Evolutionary conservation across 2,329 filamentous ascomycete genomes (phyloP).

Genomic region (Tolypocladium cylindrosporum): DNA sequence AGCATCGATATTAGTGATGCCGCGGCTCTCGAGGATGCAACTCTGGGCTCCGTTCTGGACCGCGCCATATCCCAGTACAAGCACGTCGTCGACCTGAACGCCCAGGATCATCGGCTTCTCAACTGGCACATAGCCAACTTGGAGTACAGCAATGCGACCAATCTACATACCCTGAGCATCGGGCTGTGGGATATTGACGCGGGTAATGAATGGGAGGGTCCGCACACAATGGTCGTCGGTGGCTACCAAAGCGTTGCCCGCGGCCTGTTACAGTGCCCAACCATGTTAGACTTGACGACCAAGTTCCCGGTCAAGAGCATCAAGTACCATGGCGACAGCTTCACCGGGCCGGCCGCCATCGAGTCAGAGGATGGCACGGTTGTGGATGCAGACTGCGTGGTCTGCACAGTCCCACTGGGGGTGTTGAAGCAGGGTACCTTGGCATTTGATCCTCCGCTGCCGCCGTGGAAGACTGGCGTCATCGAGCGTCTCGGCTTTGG

Average conservation of each 20-base stretch:
- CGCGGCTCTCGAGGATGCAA: conserved; percentile 55
- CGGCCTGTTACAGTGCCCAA: conserved; percentile 70
- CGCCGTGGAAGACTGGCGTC: conserved; percentile 71
- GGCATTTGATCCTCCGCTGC: conserved; percentile 83
- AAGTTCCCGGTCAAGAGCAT: conserved; percentile 65
- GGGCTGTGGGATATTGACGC: conserved; percentile 94
- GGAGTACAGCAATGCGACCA: conserved; percentile 93
- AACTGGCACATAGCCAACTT: conserved; percentile 99
- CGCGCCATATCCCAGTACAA: conserved; percentile 85
- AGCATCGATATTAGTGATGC: conserved; percentile 63
- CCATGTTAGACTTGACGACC: conserved; percentile 66
- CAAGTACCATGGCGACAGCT: conserved; percentile 43
- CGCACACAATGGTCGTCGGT: conserved; percentile 85
- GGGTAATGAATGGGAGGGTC: conserved; percentile 93
- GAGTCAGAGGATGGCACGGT: conserved; percentile 68
- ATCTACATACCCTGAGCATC: conserved; percentile 77
- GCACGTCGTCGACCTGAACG: conserved; percentile 67
- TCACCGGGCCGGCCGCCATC: conserved; percentile 44
- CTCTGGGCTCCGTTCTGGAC: conserved; percentile 84
- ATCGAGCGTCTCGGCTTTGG: conserved; percentile 85
- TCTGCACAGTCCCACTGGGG: conserved; percentile 82
- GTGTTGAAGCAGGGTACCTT: conserved; percentile 78
- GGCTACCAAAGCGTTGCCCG: conserved; percentile 92
- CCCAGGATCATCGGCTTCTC: conserved; percentile 79
- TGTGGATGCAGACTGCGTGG: conserved; percentile 80